These are phyloP conservation scores for Eurotiales sp. DNA, from an alignment of 2,329 filamentous ascomycete species.

Conservation along the genomic window DNA sequence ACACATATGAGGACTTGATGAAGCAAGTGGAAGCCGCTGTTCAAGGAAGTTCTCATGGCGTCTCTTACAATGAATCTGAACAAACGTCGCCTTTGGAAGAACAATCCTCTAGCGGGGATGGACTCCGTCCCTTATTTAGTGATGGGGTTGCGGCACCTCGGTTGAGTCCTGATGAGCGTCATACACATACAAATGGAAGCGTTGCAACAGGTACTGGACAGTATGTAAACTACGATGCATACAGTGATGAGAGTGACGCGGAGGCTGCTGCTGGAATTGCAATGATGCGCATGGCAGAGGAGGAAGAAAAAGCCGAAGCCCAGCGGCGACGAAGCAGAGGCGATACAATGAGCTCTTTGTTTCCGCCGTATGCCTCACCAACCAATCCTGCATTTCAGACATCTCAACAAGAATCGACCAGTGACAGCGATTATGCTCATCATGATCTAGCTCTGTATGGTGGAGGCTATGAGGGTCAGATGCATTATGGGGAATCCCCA, in stretches of 20 bases:
- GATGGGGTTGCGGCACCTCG: slow-evolving; percentile 18
- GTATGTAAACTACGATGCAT: slow-evolving; percentile 46
- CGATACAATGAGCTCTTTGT: slow-evolving; percentile 52
- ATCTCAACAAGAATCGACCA: slow-evolving; percentile 41
- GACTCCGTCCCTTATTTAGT: slow-evolving; percentile 13
- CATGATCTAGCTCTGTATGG: slow-evolving; percentile 73
- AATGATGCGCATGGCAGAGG: slow-evolving; percentile 79
- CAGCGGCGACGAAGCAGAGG: slow-evolving; percentile 48
- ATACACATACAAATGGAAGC: slow-evolving; percentile 48
- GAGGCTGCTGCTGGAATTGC: slow-evolving; percentile 81
- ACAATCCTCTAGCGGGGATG: slow-evolving; percentile 15
- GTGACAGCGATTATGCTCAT: slow-evolving; percentile 67
- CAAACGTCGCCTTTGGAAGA: slow-evolving; percentile 2
- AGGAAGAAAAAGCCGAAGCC: slow-evolving; percentile 62
- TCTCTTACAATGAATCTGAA: not conserved
- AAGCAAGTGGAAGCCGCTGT: slow-evolving; percentile 55
- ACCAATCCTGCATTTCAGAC: slow-evolving; percentile 27
- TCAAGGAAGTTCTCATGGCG: slow-evolving; percentile 21
- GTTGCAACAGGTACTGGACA: slow-evolving; percentile 42
- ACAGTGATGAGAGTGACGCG: slow-evolving; percentile 75
- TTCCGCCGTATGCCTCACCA: slow-evolving; percentile 37
- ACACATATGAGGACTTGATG: slow-evolving; percentile 54
- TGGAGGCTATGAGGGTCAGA: slow-evolving; percentile 63
- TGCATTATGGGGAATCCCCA: slow-evolving; percentile 58
- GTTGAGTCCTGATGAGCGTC: slow-evolving; percentile 42